Evolutionary conservation across 2,329 filamentous ascomycete genomes (phyloP).

Genomic region (Aspergillus caelatus): DNA sequence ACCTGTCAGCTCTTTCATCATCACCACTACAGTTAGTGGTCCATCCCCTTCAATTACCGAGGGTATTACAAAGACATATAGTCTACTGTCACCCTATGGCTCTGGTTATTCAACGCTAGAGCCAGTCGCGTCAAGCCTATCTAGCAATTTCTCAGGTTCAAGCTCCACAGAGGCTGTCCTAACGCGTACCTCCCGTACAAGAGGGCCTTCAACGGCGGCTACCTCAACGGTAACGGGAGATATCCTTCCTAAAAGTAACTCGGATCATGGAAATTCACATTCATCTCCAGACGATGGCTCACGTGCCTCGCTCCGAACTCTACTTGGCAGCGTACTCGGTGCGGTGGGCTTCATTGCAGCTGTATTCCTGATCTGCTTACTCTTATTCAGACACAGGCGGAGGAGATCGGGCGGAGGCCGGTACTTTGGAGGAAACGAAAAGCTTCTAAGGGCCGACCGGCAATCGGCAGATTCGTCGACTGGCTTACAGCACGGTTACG

Average conservation of each 20-base stretch:
- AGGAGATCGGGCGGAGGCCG: slow-evolving; percentile 10
- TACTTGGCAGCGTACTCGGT: slow-evolving; percentile 35
- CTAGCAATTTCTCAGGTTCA: neutral
- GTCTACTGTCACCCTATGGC: slow-evolving; percentile 1
- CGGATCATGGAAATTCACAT: neutral
- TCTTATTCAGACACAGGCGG: slow-evolving; percentile 28
- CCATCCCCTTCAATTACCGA: neutral
- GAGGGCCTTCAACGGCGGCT: neutral
- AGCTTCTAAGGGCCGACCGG: slow-evolving; percentile 19
- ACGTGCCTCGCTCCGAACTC: slow-evolving; percentile 18
- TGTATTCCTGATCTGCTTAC: slow-evolving; percentile 25
- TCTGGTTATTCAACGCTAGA: neutral
- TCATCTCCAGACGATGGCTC: slow-evolving; percentile 4
- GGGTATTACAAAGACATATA: neutral
- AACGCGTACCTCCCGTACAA: neutral
- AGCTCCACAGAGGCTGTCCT: neutral
- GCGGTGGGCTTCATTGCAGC: slow-evolving; percentile 28
- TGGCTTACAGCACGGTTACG: slow-evolving; percentile 18
- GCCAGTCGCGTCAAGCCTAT: neutral
- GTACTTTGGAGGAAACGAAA: slow-evolving; percentile 20
- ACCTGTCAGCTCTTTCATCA: neutral
- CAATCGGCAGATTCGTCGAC: slow-evolving; percentile 20
- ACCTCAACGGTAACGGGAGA: slow-evolving; percentile 4
- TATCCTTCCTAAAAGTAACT: slow-evolving; percentile 7
- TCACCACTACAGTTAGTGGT: neutral